Evolutionary conservation across 208 protist genomes (phyloP), one percentile per base, ranked within the genome.

Genomic region (Tritrichomonas musculus): DNA sequence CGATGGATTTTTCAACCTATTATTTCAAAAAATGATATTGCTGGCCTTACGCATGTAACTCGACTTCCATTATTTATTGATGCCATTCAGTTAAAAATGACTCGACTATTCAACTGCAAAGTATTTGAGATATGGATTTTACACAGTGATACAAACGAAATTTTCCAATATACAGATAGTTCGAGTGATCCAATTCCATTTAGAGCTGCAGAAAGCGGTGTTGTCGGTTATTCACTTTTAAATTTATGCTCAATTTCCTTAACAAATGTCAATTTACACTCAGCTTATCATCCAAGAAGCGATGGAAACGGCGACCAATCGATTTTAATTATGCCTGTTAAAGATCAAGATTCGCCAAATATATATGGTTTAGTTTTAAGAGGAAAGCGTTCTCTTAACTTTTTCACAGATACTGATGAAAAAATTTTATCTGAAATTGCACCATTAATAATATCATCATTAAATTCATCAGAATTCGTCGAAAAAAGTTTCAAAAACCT

Each of bases 1-100:
- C 25, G 77, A 57, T 88, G 77, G 77, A 9, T 88, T 39, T 88
- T 88, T 50, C 77, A 88, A 57, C 77, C 77, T 39, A 13, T 88
- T 49, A 33, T 88, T 44, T 20, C 20, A 47, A 47, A 88, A 39
- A 39, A 20, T 39, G 33, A 39, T 22, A 47, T 49, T 36, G 33
- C 77, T 22, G 47, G 39, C 5, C 20, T 88, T 22, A 39, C 57
- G 33, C 77, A 88, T 27, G 41, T 36, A 5, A 39, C 11, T 22
- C 33, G 77, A 39, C 27, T 88, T 49, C 44, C 20, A 0, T 14
- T 44, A 39, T 88, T 88, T 30, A 36, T 88, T 39, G 41, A 88
- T 39, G 22, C 47, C 4, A 57, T 57, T 13, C 33, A 25, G 36
- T 22, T 44, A 39, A 88, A 88, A 88, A 27, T 88, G 5, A 88